Base-by-base conservation (phyloP, 2,329 filamentous ascomycete genomes). In the Dothistroma pini region DNA sequence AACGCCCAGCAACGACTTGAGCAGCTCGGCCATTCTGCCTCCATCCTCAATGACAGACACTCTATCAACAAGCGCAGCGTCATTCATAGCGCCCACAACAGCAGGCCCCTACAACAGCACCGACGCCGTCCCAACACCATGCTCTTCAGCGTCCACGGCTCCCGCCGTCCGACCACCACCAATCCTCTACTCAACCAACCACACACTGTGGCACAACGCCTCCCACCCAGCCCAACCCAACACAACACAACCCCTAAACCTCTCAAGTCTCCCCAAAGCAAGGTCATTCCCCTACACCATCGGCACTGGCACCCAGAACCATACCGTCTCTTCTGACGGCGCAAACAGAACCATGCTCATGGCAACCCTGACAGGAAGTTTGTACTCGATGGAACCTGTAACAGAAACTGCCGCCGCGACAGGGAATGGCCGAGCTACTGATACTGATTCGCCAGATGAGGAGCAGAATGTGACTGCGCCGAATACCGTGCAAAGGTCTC, bases 281-380 rank as follows among this genome's bases (percentile, higher is more conserved):
- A 35, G 50, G 6, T 35, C 54, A 25, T 51, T 51, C 4, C 21
- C 50, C 16, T 59, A 59, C 57, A 31, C 51, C 11, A 35, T 4
- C 31, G 57, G 57, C 57, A 59, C 57, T 10, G 48, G 16, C 21
- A 54, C 57, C 10, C 49, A 47, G 7, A 49, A 16, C n/a, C 35
- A 54, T 21, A 59, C 57, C 34, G 38, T 59, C 57, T 59, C 48
- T 51, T 59, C 50, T 38, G 22, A 59, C 38, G 54, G 50, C 57
- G 57, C 35, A 7, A 59, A 47, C 29, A 51, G 57, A 14, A 59
- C 57, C 48, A 59, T 54, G 57, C 31, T 54, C 50, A 41, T 54
- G 34, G 57, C 35, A 14, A 22, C 57, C 14, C 25, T 25, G 22
- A 48, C 35, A 21, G 54, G 16, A 21, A 50, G 9, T 35, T 57